These are phyloP conservation scores for Pleomassaria siparia DNA, from an alignment of 2,329 filamentous ascomycete species.

Conservation along the genomic window DNA sequence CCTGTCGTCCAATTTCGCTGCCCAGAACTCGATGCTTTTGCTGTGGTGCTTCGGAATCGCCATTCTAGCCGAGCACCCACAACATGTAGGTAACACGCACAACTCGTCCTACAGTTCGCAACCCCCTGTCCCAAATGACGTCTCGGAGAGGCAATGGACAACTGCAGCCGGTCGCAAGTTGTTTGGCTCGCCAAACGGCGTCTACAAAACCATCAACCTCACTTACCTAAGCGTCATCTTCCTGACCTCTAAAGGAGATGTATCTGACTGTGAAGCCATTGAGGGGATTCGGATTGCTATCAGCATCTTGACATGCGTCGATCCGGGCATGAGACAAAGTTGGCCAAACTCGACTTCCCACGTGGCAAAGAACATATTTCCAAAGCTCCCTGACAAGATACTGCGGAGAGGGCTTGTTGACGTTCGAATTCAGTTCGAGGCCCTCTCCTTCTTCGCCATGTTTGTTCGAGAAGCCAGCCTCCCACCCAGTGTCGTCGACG, in stretches of 20 bases:
- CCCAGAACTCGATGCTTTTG: slow-evolving; percentile 29
- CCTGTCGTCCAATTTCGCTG: slow-evolving; percentile 23
- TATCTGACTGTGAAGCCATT: slow-evolving; percentile 29
- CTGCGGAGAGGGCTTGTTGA: slow-evolving; percentile 13
- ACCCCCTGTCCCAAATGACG: background rate
- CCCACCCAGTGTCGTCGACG: slow-evolving; percentile 18
- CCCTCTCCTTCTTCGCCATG: slow-evolving; percentile 29
- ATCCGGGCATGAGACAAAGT: slow-evolving; percentile 16
- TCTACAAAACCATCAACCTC: slow-evolving; percentile 34
- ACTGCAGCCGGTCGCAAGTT: slow-evolving; percentile 34
- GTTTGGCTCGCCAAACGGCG: slow-evolving; percentile 26
- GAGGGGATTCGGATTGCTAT: slow-evolving; percentile 39
- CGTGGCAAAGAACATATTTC: slow-evolving; percentile 19
- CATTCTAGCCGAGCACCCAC: slow-evolving; percentile 27
- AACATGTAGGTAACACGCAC: slow-evolving; percentile 5
- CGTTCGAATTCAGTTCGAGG: slow-evolving; percentile 15
- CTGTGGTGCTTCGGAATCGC: slow-evolving; percentile 39
- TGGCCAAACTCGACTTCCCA: slow-evolving; percentile 25
- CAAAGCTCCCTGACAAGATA: slow-evolving; percentile 33
- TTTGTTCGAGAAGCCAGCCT: slow-evolving; percentile 23
- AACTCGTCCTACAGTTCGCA: background rate
- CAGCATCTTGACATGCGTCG: slow-evolving; percentile 25
- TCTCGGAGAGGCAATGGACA: slow-evolving; percentile 23
- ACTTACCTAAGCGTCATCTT: slow-evolving; percentile 34
- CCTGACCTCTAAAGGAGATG: slow-evolving; percentile 27